phyloP scores from a whole-genome alignment of 2,329 filamentous ascomycete genomes.

The Pleoardoris graminearum region DNA sequence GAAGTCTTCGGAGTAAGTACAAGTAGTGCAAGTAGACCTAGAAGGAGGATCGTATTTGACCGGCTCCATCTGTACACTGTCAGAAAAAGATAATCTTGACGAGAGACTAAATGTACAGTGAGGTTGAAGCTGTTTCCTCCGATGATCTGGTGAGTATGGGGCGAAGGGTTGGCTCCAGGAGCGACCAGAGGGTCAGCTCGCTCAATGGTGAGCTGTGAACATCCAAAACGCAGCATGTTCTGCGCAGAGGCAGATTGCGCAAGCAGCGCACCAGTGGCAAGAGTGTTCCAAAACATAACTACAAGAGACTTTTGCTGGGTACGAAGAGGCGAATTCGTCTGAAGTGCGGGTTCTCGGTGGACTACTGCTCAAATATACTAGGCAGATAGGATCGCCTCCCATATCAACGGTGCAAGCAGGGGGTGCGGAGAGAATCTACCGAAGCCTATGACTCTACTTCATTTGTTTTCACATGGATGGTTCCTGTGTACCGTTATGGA shows the following conservation, averaged over 20 bases:
- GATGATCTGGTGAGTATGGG: slow-evolving; percentile 39
- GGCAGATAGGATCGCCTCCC: not conserved
- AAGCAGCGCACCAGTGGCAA: slow-evolving; percentile 26
- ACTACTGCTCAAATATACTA: slow-evolving; percentile 15
- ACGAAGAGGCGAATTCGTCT: slow-evolving; percentile 8
- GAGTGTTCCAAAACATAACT: slow-evolving; percentile 32
- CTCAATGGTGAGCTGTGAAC: slow-evolving; percentile 49
- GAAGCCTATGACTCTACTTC: slow-evolving; percentile 8
- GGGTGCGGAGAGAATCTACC: slow-evolving; percentile 3
- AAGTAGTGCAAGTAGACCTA: slow-evolving; percentile 35
- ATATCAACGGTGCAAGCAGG: not conserved
- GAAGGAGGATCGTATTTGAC: slow-evolving; percentile 27
- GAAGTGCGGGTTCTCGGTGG: slow-evolving; percentile 1
- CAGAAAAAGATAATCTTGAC: slow-evolving; percentile 7
- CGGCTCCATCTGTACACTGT: slow-evolving; percentile 34
- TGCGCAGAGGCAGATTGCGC: slow-evolving; percentile 31
- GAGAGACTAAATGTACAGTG: slow-evolving; percentile 21
- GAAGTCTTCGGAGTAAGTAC: slow-evolving; percentile 36
- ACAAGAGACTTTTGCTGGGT: slow-evolving; percentile 7
- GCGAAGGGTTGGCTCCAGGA: slow-evolving; percentile 29
- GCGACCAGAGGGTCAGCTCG: slow-evolving; percentile 55
- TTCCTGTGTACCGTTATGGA: slow-evolving; percentile 5
- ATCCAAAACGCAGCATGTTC: slow-evolving; percentile 42
- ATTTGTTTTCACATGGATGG: slow-evolving; percentile 13
- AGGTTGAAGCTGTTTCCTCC: slow-evolving; percentile 40